Base-by-base conservation (phyloP, 2,329 filamentous ascomycete species). In the Aspergillus oerlinghausenensis region DNA sequence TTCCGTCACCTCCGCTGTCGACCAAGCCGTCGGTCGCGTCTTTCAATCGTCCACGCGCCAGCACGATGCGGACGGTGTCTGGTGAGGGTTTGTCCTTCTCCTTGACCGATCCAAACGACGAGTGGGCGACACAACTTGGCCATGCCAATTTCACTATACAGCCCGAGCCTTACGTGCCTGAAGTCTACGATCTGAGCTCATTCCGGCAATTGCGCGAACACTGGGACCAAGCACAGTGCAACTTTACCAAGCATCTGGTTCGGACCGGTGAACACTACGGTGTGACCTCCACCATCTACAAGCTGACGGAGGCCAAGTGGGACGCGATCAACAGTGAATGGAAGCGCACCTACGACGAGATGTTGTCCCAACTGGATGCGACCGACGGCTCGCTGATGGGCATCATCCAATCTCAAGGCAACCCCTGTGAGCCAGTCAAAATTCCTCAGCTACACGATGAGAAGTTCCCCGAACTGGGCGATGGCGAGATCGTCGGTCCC, bases 141-240 rank as follows among this genome's bases (percentile, higher is more conserved):
- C 92, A 97, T 70, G 92, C 92, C 62, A 96, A 97, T 77, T 97
- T 95, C 72, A 92, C 84, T 65, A 95, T 97, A 64, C 78, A 84
- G 23, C 92, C 92, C 0, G 84, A 87, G 70, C 93, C 92, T 0
- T 96, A 96, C 68, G 74, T 84, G 8, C 88, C 90, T 0, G 81
- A 85, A 17, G 69, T 70, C 2, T 84, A 84, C 60, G 85, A 88
- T 62, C 68, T 86, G 9, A 80, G 83, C 4, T 76, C 80, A 3
- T 84, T 86, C 67, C 82, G 82, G 35, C 82, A 85, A 67, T 80
- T 96, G 51, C 85, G 88, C 52, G 80, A 84, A 6, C 88, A 95
- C 67, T 96, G 92, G 92, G 88, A 93, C 65, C 76, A 84, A 35
- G 93, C 93, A 28, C 84, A 91, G 51, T 84, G 84, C 71, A 94